Evolutionary conservation across 495 filamentous ascomycete genomes (phyloP), one percentile per base, ranked within the genome.

Genomic region (Paragyromitra xinjiangensis): DNA sequence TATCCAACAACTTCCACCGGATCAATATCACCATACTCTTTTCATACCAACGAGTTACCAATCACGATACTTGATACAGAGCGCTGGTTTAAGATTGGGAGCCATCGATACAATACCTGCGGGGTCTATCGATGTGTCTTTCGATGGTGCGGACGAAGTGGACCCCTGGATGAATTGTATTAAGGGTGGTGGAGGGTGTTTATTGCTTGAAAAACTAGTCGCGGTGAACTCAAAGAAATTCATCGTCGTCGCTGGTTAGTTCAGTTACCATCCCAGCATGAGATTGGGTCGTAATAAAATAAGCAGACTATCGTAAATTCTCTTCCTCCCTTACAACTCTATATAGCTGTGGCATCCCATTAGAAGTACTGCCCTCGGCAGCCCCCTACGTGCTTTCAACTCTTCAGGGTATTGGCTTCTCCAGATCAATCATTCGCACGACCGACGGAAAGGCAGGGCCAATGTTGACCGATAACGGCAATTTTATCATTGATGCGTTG

Each of bases 191-290:
- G 95, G 95, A 56, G 95, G 93, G 34, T 98, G 95, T 84, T 85
- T 97, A 73, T 96, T 95, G 86, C 94, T 97, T 84, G 95, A 98
- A 87, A 98, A 98, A 86, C 85, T 98, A 26, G 94, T 98, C 12
- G 94, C 94, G 5, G 88, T 91, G 39, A 88, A 90, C 71, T 91
- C 93, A 0, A 91, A 88, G 86, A 91, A 92, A 77, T 97, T 97
- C 81, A 88, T 98, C 67, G 94, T 92, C 81, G 94, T 98, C 69
- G 94, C 94, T 44, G 93, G 91, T 92, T 82, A 76, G 86, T 83
- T 22, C 7, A 48, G 12, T 40, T 29, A 51, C 19, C 19, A 14
- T 14, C 45, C 50, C 24, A 40, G 29, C 22, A 12, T 48, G 26
- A 48, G 48, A 29, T 65, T 34, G 6, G 14, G 19, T 45, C 24